Evolutionary conservation across 2,329 filamentous ascomycete genomes (phyloP), one percentile per base, ranked within the genome.

Genomic region (Sclerotiophoma versabilis): DNA sequence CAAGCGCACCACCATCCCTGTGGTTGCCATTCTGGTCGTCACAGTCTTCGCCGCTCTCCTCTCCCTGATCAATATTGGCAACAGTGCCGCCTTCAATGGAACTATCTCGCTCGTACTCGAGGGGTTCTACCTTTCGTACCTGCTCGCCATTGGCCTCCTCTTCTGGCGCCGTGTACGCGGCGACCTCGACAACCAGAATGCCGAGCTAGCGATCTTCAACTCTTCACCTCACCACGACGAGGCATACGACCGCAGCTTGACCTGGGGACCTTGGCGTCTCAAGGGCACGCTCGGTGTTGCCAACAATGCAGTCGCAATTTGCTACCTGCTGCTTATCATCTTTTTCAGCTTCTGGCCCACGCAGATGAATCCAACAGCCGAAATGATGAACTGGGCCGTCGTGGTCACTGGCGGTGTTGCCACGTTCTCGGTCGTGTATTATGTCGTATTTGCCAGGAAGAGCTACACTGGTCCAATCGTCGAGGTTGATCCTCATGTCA

Each of bases 1-100:
- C 34, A 66, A 67, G 44, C 70, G 68, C 20, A 70, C 65, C 10
- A 71, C 70, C 9, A 73, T 73, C n/a, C 80, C 80, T 6, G 73
- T 82, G 7, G 76, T 81, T 44, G 74, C 80, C 2, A 78, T 83
- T 49, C 64, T 80, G 47, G 70, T 80, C 6, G 79, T 80, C 2
- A 75, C 80, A 4, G 62, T 75, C 10, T 71, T 77, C 32, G 76
- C 77, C 15, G 69, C 74, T 4, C 72, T 82, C 3, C 75, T 84
- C 30, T 76, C 78, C 0, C 68, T 83, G 20, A 81, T 84, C 72
- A 83, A 82, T 60, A 77, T 84, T 48, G 81, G 80, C 37, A 81
- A 79, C n/a, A 66, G 71, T 17, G 64, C 61, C 1, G 71, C 72
- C 14, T 74, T 75, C 60, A 73, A 72, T 47, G 71, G 69, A 19